Evolutionary conservation across 1,284 basidiomycete species (phyloP), one percentile per base, ranked within the genome.

Genomic region (Hemileia vastatrix): DNA sequence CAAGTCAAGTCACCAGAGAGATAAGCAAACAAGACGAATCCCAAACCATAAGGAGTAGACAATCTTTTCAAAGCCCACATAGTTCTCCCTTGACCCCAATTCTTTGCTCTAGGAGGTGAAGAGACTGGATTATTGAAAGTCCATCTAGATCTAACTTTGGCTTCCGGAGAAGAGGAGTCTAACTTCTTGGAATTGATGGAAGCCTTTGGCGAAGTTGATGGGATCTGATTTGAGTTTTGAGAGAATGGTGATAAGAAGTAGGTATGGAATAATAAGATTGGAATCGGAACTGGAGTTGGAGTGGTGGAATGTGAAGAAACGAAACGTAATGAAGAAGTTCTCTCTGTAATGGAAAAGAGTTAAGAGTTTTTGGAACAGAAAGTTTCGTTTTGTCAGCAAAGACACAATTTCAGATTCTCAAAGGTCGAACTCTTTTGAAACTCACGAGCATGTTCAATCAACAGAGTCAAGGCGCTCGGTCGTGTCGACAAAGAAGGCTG

Each of bases 11-110:
- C 73, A 21, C 73, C 73, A n/a, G 70, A 68, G 31, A 75, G 66
- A 70, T 71, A 74, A 19, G 73, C 72, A 57, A 72, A 75, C 11
- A 68, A 67, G 27, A 75, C 63, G 54, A 75, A 75, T 1, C 70
- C 72, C 11, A 72, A 65, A 0, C 70, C 71, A 50, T 75, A 75
- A n/a, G 73, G 73, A 18, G 71, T 36, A 47, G 68, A 66, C 23
- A 71, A 44, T 33, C 70, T 45, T 47, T 66, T 68, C 15, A 71
- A 54, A 19, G 70, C 57, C 70, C 70, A 71, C 15, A 64, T 65
- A 6, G 66, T 67, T n/a, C 70, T 62, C 0, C 70, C 70, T 24
- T 62, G 66, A 1, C 65, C 67, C 70, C 70, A 71, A 23, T 63
- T 62, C 33, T 66, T 65, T 18, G 66, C 66, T 11, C 61, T 63